Evolutionary conservation across 2,329 filamentous ascomycete genomes (phyloP), one percentile per base, ranked within the genome.

Genomic region (Pochonia chlamydosporia): DNA sequence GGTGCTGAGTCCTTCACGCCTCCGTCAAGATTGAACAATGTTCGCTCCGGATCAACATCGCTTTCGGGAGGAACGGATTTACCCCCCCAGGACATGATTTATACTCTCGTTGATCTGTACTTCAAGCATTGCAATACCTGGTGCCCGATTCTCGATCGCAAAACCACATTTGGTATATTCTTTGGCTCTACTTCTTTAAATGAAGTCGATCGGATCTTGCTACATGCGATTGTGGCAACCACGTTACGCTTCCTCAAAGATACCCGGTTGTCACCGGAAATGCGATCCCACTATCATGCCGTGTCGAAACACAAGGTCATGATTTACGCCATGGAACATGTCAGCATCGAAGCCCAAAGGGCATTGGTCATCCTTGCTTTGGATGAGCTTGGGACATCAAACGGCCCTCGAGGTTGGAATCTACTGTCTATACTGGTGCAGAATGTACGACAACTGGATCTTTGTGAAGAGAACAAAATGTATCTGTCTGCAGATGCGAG

Each of bases 61-160:
- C 52, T 66, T n/a, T 60, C 64, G 14, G 63, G 64, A 59, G 75
- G 57, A 53, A 68, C 56, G 58, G 67, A 81, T 45, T 71, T 82
- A 1, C 79, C 79, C 3, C 77, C 79, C 0, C 79, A 81, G 51
- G 79, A 82, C 52, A 66, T 82, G 11, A 61, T 82, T 3, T 82
- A 81, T 50, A 76, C 74, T 3, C 64, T 83, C 2, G 77, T 80
- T 14, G 78, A 82, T 50, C 64, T 82, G 7, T 83, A 79, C 61
- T 82, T 83, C 66, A 81, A 80, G 54, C 78, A 83, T 58, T 76
- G 80, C 58, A 82, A 82, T 54, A 78, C 79, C 0, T 83, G 79
- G 79, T 72, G 69, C 43, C 69, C 69, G 0, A 70, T 72, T 11
- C 63, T 72, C 10, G 69, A 72, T 37, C 63, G 69, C 7, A 70